Evolutionary conservation across 2,329 filamentous ascomycete species (phyloP).

Genomic region (Trichoderma koningii): DNA sequence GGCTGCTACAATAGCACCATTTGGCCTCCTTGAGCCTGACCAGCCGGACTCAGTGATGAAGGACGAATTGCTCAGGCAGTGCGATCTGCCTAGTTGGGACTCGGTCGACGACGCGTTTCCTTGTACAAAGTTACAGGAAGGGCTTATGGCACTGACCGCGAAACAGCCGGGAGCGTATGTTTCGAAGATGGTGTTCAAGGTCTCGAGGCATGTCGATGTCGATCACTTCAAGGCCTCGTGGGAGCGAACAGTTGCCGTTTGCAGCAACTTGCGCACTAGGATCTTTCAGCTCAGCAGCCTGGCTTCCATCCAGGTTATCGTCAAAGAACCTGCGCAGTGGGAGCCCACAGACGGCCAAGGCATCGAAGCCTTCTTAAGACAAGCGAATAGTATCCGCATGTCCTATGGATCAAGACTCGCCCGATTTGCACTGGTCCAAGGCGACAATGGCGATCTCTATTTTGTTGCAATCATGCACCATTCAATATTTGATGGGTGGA

Average conservation of each 20-base stretch:
- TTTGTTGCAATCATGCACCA: slow-evolving; percentile 14
- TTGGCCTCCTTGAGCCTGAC: background rate
- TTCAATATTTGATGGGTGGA: slow-evolving; percentile 21
- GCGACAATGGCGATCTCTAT: background rate
- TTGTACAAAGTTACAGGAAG: slow-evolving; percentile 9
- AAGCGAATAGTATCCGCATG: slow-evolving; percentile 5
- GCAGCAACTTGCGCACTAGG: slow-evolving; percentile 19
- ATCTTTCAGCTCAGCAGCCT: slow-evolving; percentile 2
- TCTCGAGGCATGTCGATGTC: slow-evolving; percentile 17
- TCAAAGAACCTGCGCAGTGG: background rate
- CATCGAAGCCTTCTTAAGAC: background rate
- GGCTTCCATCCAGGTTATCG: background rate
- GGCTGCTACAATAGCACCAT: background rate
- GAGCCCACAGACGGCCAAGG: background rate
- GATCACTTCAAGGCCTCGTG: slow-evolving; percentile 32
- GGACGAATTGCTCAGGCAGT: slow-evolving; percentile 2
- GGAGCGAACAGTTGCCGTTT: slow-evolving; percentile 26
- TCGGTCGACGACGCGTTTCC: slow-evolving; percentile 16
- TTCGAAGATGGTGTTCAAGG: background rate
- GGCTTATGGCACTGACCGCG: slow-evolving; percentile 10
- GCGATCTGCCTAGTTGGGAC: background rate
- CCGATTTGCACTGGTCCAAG: slow-evolving; percentile 3
- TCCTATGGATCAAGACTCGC: slow-evolving; percentile 1
- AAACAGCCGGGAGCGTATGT: slow-evolving; percentile 18
- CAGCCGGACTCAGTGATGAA: background rate